Conservation (phyloP, 2,329 filamentous ascomycete species). For the Phymatotrichopsis omnivora region DNA sequence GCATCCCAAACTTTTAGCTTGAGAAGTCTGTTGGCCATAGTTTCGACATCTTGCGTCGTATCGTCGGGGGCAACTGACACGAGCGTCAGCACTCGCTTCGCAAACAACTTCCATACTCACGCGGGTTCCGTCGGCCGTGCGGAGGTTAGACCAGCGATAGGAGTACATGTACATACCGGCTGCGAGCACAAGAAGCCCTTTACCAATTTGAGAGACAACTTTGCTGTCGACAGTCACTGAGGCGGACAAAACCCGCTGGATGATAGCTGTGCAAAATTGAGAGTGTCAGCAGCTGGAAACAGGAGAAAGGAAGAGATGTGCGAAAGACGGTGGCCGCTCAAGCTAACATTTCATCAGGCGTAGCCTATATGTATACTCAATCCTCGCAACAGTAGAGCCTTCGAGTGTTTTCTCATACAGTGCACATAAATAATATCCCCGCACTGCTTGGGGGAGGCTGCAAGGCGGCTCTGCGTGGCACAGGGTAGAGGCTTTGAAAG, state of each 20-base stretch:
- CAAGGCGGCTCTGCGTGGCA: too few relatives aligned
- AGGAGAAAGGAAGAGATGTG: not conserved
- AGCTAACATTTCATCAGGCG: not conserved
- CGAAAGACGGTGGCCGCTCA: not conserved
- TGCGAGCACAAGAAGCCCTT: slow-evolving; percentile 81
- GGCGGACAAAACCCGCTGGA: slow-evolving; percentile 88
- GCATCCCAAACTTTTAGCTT: slow-evolving; percentile 82
- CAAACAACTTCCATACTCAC: too few relatives aligned
- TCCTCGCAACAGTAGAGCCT: too few relatives aligned
- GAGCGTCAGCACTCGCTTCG: not conserved
- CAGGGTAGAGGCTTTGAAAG: too few relatives aligned
- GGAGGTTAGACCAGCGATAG: too few relatives aligned
- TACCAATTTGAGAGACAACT: slow-evolving; percentile 80
- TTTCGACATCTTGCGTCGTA: slow-evolving; percentile 76
- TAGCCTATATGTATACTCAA: too few relatives aligned
- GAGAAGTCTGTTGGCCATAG: slow-evolving; percentile 72
- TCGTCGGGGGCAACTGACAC: slow-evolving; percentile 66
- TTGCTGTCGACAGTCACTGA: slow-evolving; percentile 91
- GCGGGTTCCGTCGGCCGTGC: too few relatives aligned
- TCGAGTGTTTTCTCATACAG: too few relatives aligned
- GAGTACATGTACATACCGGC: slow-evolving; percentile 42
- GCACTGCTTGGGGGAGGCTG: too few relatives aligned
- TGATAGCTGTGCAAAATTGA: slow-evolving; percentile 54
- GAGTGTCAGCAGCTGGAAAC: not conserved
- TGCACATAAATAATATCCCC: too few relatives aligned